Percentiles rank a stretch among this genome's conserved stretches.
phyloP scores from a whole-genome alignment of 129 eudicot genomes.

The Solidago caesia region DNA sequence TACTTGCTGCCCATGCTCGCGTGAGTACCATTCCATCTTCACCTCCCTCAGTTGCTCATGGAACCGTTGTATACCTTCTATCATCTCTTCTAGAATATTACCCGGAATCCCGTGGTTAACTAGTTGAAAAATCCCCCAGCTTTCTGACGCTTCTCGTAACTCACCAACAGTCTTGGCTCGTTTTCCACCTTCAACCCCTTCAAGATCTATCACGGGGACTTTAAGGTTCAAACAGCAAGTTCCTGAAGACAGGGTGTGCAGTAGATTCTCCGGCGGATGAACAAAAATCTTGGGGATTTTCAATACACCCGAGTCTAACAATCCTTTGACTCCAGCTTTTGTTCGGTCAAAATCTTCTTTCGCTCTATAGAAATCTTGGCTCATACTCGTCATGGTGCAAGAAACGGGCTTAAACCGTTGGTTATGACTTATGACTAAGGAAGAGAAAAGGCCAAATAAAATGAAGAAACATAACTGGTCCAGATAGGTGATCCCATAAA shows the following conservation, averaged over 20 bases:
- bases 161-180: constrained; percentile 30
- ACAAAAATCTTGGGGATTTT: constrained; percentile 43
- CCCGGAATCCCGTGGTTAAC: constrained; percentile 44
- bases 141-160: constrained; percentile 35
- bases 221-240: neutral
- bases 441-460: neutral
- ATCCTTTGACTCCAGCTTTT: constrained; percentile 46
- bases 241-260: constrained; percentile 1
- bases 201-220: constrained; percentile 37
- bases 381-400: constrained; percentile 22
- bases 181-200: constrained; percentile 18
- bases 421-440: neutral
- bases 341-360: constrained; percentile 44
- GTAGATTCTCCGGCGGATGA: constrained; percentile 37
- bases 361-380: constrained; percentile 27
- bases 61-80: constrained; percentile 37
- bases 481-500: constrained; percentile 9
- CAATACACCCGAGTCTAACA: constrained; percentile 32
- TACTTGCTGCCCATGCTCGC: constrained; percentile 37
- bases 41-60: constrained; percentile 56
- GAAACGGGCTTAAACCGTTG: neutral
- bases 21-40: constrained; percentile 53
- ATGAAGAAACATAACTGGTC: neutral
- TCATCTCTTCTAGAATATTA: constrained; percentile 37
- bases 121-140: constrained; percentile 53